A percentile compares a stretch with the other conserved stretches of the same genome.
These are phyloP conservation scores for Colletotrichum melonis DNA, from an alignment of 2,329 filamentous ascomycete genomes.

Conservation along the genomic window DNA sequence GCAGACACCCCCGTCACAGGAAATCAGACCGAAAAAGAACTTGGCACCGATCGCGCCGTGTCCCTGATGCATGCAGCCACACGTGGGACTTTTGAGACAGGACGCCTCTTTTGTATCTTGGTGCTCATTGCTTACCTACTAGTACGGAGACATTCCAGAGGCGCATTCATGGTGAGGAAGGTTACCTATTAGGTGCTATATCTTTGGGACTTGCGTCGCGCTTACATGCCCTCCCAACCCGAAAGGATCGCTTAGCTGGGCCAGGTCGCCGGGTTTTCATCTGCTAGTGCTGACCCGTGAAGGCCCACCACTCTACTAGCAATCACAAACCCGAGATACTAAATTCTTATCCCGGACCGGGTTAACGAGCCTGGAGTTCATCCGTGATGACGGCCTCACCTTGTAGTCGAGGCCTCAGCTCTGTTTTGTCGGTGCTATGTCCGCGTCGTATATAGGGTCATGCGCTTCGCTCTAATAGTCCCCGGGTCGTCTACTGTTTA, in stretches of 20 bases:
- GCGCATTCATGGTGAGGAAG: neutral
- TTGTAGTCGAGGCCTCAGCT: neutral
- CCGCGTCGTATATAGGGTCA: neutral
- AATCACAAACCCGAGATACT: neutral
- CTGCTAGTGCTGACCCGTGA: neutral
- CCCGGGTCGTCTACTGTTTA: too few species aligned
- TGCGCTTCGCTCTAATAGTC: neutral
- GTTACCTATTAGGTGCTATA: neutral
- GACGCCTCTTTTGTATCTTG: neutral
- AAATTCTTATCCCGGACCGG: conserved; percentile 10
- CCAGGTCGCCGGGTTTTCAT: conserved; percentile 6
- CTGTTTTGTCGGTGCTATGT: neutral
- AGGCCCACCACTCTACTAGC: neutral
- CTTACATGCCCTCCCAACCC: neutral
- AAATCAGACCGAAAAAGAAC: neutral
- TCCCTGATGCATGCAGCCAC: neutral
- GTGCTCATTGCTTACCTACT: neutral
- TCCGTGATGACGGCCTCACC: neutral
- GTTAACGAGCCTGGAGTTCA: neutral
- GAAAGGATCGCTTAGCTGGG: neutral
- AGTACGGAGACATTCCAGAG: neutral
- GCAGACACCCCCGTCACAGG: neutral
- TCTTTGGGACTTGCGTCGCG: neutral
- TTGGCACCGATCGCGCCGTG: neutral
- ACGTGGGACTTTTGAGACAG: neutral